Evolutionary conservation across 441 rosid genomes (phyloP), one percentile per base, ranked within the genome.

Genomic region (Erysimum cheiri): DNA sequence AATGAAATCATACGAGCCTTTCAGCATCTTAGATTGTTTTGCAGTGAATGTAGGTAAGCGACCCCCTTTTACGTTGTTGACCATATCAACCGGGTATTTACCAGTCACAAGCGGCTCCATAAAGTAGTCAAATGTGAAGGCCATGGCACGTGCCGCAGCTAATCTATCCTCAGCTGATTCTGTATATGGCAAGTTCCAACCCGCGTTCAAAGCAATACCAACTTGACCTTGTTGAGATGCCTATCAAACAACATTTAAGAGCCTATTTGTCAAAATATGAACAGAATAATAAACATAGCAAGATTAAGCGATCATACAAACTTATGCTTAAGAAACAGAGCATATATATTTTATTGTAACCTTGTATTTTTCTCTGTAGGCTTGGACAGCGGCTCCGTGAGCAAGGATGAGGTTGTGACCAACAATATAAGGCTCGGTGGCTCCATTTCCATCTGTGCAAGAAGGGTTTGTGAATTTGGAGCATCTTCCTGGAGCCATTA

Each of bases 401-500:
- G 95, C 78, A 63, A 92, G 92, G 73, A 92, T 83, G 44, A 58
- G 82, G 61, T 90, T 40, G 63, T 92, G 97, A 1, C 86, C 41
- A 0, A 82, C 92, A 10, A 84, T 19, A 36, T 92, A 92, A 1
- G 98, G 97, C 74, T 92, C 97, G 0, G 79, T 84, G 8, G 70
- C 85, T 3, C 93, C 88, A 76, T 93, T 77, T 0, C 98, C 98
- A 0, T 60, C 85, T 0, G 54, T 52, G 66, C 96, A 90, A 36
- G 79, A 80, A 1, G 76, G 43, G 4, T 68, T 44, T 8, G 74
- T 81, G 85, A 90, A 87, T 6, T 66, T 68, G 0, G 96, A 92
- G 50, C 98, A 92, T 17, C 87, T 80, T 13, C 77, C 84, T 0
- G 96, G 96, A 9, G 96, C 85, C n/a, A 63, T 6, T 0, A 0